Evolutionary conservation across 495 filamentous ascomycete genomes (phyloP), one percentile per base, ranked within the genome.

Genomic region (Podospora sp.): DNA sequence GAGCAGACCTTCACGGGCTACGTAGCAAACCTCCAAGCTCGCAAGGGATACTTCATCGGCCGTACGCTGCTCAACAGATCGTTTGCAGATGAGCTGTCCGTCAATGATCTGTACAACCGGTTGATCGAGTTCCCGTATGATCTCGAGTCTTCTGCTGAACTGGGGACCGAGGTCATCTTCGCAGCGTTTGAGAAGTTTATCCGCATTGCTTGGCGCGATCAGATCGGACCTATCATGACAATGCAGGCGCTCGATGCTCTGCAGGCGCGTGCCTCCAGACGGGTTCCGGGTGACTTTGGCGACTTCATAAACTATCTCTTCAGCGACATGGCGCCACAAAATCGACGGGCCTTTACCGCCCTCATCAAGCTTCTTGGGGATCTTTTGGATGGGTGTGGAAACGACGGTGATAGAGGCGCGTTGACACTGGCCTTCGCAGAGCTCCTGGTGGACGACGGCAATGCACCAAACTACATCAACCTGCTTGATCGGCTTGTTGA

Each of bases 171-270:
- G 73, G 89, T 94, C n/a, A 83, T 97, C 11, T 97, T 97, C 71
- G 89, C 90, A 20, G 92, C 94, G 1, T 99, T 99, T 72, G 93
- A 96, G 71, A 97, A 95, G 66, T 99, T 97, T 68, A 83, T 97
- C 72, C 88, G 86, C 65, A 89, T 91, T 65, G 93, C 93, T 29
- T 99, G 95, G 95, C 88, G 83, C 62, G 89, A 93, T 58, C 90
- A 91, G 68, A 94, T 97, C 83, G 96, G 96, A 0, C 86, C 91
- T 2, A 83, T 98, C 40, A 84, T 98, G 66, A 83, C 88, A 2
- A 75, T 83, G 33, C 79, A 88, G 25, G 83, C 85, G 18, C 78
- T 97, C 27, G 85, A 87, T 59, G 81, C 83, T 14, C 81, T 99
- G 24, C 93, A 94, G 71, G 82, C 83, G 35, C 90, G 91, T 68